Conservation (phyloP, 1,284 basidiomycete genomes). For the Heterobasidion irregulare region DNA sequence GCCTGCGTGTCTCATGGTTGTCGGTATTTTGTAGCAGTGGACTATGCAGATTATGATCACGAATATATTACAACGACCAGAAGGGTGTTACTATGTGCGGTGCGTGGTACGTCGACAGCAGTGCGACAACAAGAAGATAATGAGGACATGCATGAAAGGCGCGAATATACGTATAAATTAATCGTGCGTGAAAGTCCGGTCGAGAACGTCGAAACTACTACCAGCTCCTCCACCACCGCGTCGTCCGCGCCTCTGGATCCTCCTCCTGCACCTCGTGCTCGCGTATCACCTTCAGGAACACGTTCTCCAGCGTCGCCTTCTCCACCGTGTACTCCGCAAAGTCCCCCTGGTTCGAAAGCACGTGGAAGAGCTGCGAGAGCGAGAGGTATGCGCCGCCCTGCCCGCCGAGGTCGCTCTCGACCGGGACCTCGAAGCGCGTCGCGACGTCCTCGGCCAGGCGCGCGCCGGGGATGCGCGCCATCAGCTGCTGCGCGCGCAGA, state of each 20-base stretch:
- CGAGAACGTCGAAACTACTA: too few relatives aligned
- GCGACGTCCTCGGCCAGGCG: slow-evolving; percentile 70
- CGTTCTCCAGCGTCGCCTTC: slow-evolving; percentile 59
- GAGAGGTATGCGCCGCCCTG: slow-evolving; percentile 24
- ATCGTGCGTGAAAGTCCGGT: too few relatives aligned
- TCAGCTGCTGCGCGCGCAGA: slow-evolving; percentile 44
- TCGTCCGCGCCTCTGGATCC: slow-evolving; percentile 16
- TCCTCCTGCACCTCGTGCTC: slow-evolving; percentile 56
- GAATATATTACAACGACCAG: too few relatives aligned
- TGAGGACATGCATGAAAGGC: too few relatives aligned
- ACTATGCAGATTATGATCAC: too few relatives aligned
- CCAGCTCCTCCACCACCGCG: too few relatives aligned
- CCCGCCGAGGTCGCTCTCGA: slow-evolving; percentile 20
- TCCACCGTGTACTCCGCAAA: slow-evolving; percentile 65
- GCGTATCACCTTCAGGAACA: slow-evolving; percentile 67
- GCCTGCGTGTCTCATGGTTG: too few relatives aligned
- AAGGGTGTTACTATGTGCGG: too few relatives aligned
- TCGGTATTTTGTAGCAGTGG: too few relatives aligned
- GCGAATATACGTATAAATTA: too few relatives aligned
- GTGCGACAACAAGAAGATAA: too few relatives aligned
- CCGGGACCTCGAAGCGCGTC: slow-evolving; percentile 70
- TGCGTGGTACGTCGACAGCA: too few relatives aligned
- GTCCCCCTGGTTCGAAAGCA: slow-evolving; percentile 40
- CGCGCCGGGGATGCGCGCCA: slow-evolving; percentile 55
- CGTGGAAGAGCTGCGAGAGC: slow-evolving; percentile 50